These are phyloP conservation scores for Eragrostis curvula DNA, from an alignment of 176 grass and related monocot genomes.

Conservation along the genomic window DNA sequence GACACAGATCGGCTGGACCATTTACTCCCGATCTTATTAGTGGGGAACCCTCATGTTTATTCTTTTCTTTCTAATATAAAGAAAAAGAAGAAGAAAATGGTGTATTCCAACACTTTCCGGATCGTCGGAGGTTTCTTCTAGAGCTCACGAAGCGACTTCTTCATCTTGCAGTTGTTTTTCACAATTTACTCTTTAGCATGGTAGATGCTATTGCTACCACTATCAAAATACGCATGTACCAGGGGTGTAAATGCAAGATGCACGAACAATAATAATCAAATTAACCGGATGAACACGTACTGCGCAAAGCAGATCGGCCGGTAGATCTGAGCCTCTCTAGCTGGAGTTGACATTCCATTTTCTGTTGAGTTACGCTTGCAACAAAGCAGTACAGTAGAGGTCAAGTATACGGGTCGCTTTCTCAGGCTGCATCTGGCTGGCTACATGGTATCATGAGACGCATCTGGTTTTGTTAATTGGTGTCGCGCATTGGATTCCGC, in stretches of 20 bases:
- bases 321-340: slow-evolving; percentile 2
- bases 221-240: neutral
- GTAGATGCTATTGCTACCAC: too few relatives aligned
- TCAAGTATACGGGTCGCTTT: slow-evolving; percentile 31
- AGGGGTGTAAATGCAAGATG: neutral
- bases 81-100: neutral
- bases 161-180: too few relatives aligned
- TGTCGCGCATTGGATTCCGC: slow-evolving; percentile 49
- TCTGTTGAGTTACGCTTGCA: neutral
- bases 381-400: neutral
- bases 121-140: too few relatives aligned
- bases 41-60: neutral
- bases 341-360: slow-evolving; percentile 49
- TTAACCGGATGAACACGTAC: neutral
- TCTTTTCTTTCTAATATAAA: too few relatives aligned
- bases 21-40: neutral
- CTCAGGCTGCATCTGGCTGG: slow-evolving; percentile 20
- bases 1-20: slow-evolving; percentile 7
- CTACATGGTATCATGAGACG: slow-evolving; percentile 25
- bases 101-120: too few relatives aligned
- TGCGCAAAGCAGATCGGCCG: neutral
- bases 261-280: neutral
- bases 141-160: too few relatives aligned
- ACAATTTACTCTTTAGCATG: too few relatives aligned
- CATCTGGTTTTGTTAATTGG: slow-evolving; percentile 21